Conservation (phyloP, 2,329 filamentous ascomycete species). For the Calonectria fujianensis region DNA sequence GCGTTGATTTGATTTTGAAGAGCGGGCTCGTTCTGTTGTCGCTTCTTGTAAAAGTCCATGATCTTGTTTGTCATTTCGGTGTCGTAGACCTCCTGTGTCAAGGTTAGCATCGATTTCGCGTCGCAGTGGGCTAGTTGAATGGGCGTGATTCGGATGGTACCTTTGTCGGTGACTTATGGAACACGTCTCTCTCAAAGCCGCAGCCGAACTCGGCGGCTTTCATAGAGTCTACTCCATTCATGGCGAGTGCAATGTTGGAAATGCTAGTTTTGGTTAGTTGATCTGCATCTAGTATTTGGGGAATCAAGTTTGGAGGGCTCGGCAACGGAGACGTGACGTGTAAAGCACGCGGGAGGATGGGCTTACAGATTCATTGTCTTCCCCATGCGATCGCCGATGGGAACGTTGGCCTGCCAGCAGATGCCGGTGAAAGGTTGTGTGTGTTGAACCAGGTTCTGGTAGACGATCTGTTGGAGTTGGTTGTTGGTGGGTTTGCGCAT, state of each 20-base stretch:
- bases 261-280: slow-evolving; percentile 62
- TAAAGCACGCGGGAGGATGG: slow-evolving; percentile 13
- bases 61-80: slow-evolving; percentile 67
- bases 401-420: slow-evolving; percentile 64
- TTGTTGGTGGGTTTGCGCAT: slow-evolving; percentile 57
- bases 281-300: slow-evolving; percentile 31
- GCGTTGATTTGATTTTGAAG: slow-evolving; percentile 71
- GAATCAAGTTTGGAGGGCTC: not conserved
- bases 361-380: slow-evolving; percentile 67
- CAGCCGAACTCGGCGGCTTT: slow-evolving; percentile 66
- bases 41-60: slow-evolving; percentile 69
- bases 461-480: slow-evolving; percentile 64
- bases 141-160: slow-evolving; percentile 57
- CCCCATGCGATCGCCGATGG: slow-evolving; percentile 63
- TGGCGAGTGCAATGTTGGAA: slow-evolving; percentile 70
- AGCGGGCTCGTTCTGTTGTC: slow-evolving; percentile 69
- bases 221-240: slow-evolving; percentile 63
- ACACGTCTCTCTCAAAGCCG: slow-evolving; percentile 69
- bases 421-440: slow-evolving; percentile 57
- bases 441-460: slow-evolving; percentile 62
- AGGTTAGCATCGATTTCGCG: slow-evolving; percentile 46
- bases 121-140: not conserved
- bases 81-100: slow-evolving; percentile 69
- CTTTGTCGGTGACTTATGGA: slow-evolving; percentile 67
- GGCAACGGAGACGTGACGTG: slow-evolving; percentile 5